Conservation (phyloP, 306 rosid species). For the Vigna hirtella region DNA sequence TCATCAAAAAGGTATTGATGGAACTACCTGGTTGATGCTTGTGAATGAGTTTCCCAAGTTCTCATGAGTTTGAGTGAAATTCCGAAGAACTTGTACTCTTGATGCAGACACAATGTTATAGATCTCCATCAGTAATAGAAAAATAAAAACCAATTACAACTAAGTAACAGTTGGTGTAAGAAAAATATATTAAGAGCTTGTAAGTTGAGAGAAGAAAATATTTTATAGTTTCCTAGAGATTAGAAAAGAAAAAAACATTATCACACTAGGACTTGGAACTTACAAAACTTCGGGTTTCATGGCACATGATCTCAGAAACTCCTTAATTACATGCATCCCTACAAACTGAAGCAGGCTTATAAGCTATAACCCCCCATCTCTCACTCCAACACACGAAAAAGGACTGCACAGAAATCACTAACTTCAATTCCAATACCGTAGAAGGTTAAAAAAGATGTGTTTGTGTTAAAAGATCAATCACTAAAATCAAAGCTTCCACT, state of each 20-base stretch:
- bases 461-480: conserved; percentile 55
- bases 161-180: neutral
- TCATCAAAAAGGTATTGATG: no score
- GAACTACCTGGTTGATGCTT: no score
- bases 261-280: conserved; percentile 30
- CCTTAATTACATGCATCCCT: conserved; percentile 29
- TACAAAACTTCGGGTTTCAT: conserved; percentile 21
- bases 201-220: neutral
- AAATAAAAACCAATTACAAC: neutral
- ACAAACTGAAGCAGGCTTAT: conserved; percentile 26
- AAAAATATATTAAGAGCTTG: neutral
- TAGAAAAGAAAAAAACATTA: neutral
- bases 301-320: neutral
- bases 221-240: neutral
- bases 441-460: conserved; percentile 4
- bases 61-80: neutral
- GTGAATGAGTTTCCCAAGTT: no score
- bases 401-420: conserved; percentile 34
- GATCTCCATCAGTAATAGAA: neutral
- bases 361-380: neutral
- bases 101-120: neutral
- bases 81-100: neutral
- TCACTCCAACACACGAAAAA: neutral
- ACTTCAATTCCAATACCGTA: conserved; percentile 31
- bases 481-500: conserved; percentile 88